Evolutionary conservation across 352 stramenopile genomes (phyloP).

Genomic region (Pseudoperonospora humuli): DNA sequence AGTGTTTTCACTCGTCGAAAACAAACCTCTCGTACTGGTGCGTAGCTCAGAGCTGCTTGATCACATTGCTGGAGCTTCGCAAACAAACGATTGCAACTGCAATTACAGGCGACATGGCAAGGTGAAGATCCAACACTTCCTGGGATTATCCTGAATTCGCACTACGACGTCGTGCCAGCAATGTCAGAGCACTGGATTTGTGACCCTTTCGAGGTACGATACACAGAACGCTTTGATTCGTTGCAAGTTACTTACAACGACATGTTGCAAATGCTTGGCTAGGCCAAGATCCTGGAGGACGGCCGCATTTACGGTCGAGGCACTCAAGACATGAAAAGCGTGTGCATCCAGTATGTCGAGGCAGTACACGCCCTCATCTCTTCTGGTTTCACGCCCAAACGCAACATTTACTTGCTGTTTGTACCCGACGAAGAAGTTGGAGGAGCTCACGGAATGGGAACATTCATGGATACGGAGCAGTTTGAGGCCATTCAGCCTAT

Average conservation of each 20-base stretch:
- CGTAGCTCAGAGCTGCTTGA: constrained; percentile 23
- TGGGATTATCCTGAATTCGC: constrained; percentile 90
- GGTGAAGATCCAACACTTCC: constrained; percentile 83
- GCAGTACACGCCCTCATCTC: constrained; percentile 70
- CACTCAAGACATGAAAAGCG: constrained; percentile 95
- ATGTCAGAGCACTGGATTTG: constrained; percentile 84
- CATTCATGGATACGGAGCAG: constrained; percentile 75
- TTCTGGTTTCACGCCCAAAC: constrained; percentile 64
- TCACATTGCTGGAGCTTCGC: not conserved
- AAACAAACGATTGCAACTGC: not conserved
- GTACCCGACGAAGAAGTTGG: constrained; percentile 93
- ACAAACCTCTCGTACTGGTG: constrained; percentile 89
- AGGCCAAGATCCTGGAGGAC: constrained; percentile 79
- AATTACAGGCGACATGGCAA: constrained; percentile 71
- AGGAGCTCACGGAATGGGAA: constrained; percentile 89
- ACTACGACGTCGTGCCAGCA: constrained; percentile 95
- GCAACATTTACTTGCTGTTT: constrained; percentile 90
- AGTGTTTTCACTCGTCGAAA: constrained; percentile 46
- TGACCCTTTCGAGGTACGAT: constrained; percentile 81
- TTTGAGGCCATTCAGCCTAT: constrained; percentile 82
- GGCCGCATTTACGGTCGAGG: constrained; percentile 91
- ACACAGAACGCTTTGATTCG: not conserved
- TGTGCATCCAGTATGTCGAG: constrained; percentile 94
- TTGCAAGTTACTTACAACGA: constrained; percentile 43
- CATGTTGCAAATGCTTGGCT: constrained; percentile 33